Evolutionary conservation across 75 land plant species (phyloP).

Genomic region (Azolla pinnata): DNA sequence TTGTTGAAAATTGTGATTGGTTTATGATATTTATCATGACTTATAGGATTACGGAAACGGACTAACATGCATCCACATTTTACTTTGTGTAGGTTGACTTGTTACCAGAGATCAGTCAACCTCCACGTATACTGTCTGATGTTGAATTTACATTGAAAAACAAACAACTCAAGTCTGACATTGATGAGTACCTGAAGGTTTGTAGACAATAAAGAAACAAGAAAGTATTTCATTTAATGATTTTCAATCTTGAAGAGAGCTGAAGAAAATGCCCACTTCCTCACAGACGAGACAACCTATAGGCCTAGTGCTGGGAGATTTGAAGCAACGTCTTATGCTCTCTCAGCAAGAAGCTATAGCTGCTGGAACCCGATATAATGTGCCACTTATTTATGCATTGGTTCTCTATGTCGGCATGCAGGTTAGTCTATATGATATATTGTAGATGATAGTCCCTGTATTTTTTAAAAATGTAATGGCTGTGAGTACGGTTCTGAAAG

Average conservation of each 20-base stretch:
- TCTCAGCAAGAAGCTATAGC: slow-evolving; percentile 43
- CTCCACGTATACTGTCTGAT: slow-evolving; percentile 88
- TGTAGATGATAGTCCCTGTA: neutral
- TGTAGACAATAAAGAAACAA: neutral
- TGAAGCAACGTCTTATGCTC: slow-evolving; percentile 68
- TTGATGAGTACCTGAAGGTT: slow-evolving; percentile 96
- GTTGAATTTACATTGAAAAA: slow-evolving; percentile 81
- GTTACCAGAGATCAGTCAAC: slow-evolving; percentile 71
- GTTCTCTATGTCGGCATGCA: slow-evolving; percentile 98
- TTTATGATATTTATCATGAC: too few relatives aligned
- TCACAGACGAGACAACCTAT: slow-evolving; percentile 66
- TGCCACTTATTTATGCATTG: slow-evolving; percentile 94
- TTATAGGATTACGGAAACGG: too few relatives aligned
- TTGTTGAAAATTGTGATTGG: too few relatives aligned
- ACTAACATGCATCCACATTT: too few relatives aligned
- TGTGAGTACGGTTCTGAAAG: slow-evolving; percentile 26
- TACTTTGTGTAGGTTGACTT: slow-evolving; percentile 92
- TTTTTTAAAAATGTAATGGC: too few relatives aligned
- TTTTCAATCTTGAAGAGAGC: too few relatives aligned
- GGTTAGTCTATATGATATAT: slow-evolving; percentile 20
- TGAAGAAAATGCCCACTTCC: too few relatives aligned
- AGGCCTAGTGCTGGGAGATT: slow-evolving; percentile 48
- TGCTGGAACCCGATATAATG: slow-evolving; percentile 84
- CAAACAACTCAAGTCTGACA: slow-evolving; percentile 72
- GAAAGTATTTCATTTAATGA: neutral